Percentiles rank a stretch among this genome's conserved stretches.
Conservation (phyloP, 1,284 basidiomycete species). For the Earliella scabrosa region DNA sequence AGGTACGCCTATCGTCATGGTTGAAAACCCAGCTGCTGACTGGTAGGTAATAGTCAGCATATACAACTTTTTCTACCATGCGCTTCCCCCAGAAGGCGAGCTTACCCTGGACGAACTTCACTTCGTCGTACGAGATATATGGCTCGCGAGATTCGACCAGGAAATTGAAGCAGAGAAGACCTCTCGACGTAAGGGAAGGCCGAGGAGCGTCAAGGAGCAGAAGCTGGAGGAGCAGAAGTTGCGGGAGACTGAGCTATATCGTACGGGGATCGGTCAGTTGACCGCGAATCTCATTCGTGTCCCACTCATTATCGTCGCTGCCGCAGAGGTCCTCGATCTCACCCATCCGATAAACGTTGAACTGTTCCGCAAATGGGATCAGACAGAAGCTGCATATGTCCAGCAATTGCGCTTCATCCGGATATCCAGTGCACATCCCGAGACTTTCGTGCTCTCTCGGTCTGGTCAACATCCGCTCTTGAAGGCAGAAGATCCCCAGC, state of each 20-base stretch:
- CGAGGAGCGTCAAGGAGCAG: slow-evolving; percentile 73
- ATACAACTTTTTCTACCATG: slow-evolving; percentile 81
- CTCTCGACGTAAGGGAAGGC: slow-evolving; percentile 74
- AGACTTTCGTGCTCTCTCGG: slow-evolving; percentile 53
- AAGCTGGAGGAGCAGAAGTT: slow-evolving; percentile 77
- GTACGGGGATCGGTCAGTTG: slow-evolving; percentile 82
- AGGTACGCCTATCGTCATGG: no score
- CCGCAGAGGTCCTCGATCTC: slow-evolving; percentile 81
- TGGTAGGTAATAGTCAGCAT: slow-evolving; percentile 58
- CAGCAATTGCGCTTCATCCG: slow-evolving; percentile 79
- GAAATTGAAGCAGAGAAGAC: slow-evolving; percentile 68
- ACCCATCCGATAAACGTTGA: slow-evolving; percentile 75
- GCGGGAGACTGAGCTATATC: slow-evolving; percentile 74
- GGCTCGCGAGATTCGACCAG: slow-evolving; percentile 75
- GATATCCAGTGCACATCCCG: slow-evolving; percentile 61
- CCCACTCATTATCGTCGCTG: slow-evolving; percentile 1
- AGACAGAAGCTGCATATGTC: slow-evolving; percentile 73
- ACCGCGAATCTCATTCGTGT: slow-evolving; percentile 2
- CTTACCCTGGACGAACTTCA: slow-evolving; percentile 75
- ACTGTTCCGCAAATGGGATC: slow-evolving; percentile 80
- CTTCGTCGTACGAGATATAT: slow-evolving; percentile 67
- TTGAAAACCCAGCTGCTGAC: background rate
- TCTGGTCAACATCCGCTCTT: slow-evolving; percentile 60
- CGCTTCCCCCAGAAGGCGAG: slow-evolving; percentile 66
- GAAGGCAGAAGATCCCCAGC: slow-evolving; percentile 7